Percentiles rank a stretch among this genome's conserved stretches.
These are phyloP conservation scores for Phialophora verrucosa DNA, from an alignment of 2,329 filamentous ascomycete species.

Conservation along the genomic window DNA sequence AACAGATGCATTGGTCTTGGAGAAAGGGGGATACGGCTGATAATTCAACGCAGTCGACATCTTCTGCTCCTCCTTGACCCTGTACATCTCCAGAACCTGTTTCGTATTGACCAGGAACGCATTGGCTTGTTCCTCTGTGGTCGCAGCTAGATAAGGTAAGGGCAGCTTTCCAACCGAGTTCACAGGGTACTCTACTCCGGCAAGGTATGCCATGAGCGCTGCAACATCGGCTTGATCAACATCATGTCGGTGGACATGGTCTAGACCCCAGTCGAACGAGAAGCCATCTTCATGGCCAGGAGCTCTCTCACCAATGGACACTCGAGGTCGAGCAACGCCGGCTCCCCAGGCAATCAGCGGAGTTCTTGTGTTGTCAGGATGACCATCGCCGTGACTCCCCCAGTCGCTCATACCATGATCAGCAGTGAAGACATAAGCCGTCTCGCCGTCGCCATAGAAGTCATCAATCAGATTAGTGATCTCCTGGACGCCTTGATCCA, in stretches of 20 bases:
- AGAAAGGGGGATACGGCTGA: slow-evolving; percentile 73
- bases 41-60: slow-evolving; percentile 76
- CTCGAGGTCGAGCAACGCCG: slow-evolving; percentile 77
- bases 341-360: slow-evolving; percentile 93
- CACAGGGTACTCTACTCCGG: slow-evolving; percentile 85
- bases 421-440: slow-evolving; percentile 94
- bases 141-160: slow-evolving; percentile 76
- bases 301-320: slow-evolving; percentile 62
- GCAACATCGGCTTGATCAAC: slow-evolving; percentile 94
- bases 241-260: slow-evolving; percentile 82
- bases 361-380: slow-evolving; percentile 95
- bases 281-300: slow-evolving; percentile 86
- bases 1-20: slow-evolving; percentile 65
- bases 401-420: slow-evolving; percentile 99
- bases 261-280: slow-evolving; percentile 85
- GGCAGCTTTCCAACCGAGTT: slow-evolving; percentile 96
- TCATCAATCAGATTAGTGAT: slow-evolving; percentile 79
- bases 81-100: slow-evolving; percentile 93
- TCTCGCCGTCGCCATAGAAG: slow-evolving; percentile 86
- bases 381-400: slow-evolving; percentile 98
- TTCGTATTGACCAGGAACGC: slow-evolving; percentile 83
- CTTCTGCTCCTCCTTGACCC: slow-evolving; percentile 88
- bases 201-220: slow-evolving; percentile 91
- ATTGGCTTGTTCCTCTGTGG: slow-evolving; percentile 76
- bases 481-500: slow-evolving; percentile 87